Conservation (phyloP, 495 filamentous ascomycete species). For the Opeltia flavorubescens region DNA sequence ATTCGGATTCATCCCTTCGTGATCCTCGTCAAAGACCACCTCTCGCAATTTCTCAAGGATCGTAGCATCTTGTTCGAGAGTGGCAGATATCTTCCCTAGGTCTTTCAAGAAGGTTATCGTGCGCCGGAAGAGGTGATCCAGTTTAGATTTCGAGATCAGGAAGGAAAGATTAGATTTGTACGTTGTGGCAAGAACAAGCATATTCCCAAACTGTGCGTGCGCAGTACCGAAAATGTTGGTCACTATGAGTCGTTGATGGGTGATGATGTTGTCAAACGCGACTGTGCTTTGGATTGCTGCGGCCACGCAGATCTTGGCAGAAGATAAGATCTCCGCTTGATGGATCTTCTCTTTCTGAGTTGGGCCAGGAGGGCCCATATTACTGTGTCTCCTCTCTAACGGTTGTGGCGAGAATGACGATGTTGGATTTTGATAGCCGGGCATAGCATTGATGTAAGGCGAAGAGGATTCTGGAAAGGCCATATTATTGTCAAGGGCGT, state of each 20-base stretch:
- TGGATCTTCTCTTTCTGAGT: constrained; percentile 19
- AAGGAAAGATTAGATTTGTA: constrained; percentile 39
- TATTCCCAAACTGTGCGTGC: constrained; percentile 98
- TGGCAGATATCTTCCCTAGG: constrained; percentile 49
- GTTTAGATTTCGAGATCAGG: constrained; percentile 33
- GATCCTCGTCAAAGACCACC: constrained; percentile 14
- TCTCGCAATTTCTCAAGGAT: constrained; percentile 35
- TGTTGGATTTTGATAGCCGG: neutral
- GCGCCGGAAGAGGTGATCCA: constrained; percentile 37
- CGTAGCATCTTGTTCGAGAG: constrained; percentile 47
- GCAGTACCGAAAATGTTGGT: constrained; percentile 94
- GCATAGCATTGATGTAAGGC: neutral
- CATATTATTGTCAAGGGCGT: constrained; percentile 36
- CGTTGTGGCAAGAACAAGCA: constrained; percentile 72
- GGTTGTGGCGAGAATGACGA: neutral
- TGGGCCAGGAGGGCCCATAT: constrained; percentile 19
- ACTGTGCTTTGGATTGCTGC: constrained; percentile 74
- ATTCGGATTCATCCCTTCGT: too few species aligned
- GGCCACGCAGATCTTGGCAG: constrained; percentile 43
- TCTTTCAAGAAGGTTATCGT: constrained; percentile 58
- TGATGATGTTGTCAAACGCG: constrained; percentile 59
- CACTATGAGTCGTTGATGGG: constrained; percentile 54
- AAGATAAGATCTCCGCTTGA: constrained; percentile 35
- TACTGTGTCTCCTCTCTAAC: constrained; percentile 7
- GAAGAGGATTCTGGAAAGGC: constrained; percentile 19